phyloP scores from a whole-genome alignment of 257 asterid genomes.

The Solanum habrochaites region DNA sequence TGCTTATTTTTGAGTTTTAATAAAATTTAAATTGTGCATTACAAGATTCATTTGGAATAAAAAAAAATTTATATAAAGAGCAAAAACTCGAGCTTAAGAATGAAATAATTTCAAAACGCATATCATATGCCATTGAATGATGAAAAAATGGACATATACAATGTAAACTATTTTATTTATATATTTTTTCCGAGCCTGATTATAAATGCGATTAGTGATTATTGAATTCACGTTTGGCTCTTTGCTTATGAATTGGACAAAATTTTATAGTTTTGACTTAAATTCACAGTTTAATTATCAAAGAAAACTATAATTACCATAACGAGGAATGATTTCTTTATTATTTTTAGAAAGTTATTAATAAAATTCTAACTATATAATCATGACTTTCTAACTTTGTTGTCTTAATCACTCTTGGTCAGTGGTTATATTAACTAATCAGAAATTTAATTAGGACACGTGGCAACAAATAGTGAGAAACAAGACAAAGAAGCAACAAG shows the following conservation, averaged over 20 bases:
- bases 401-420: background rate
- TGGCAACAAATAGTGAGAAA: background rate
- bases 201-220: background rate
- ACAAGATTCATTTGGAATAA: too few relatives aligned
- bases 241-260: background rate
- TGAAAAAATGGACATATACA: background rate
- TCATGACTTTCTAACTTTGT: background rate
- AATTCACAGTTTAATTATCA: background rate
- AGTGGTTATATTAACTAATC: background rate
- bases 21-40: too few relatives aligned
- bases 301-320: background rate
- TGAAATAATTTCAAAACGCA: too few relatives aligned
- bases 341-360: background rate
- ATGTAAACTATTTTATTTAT: background rate
- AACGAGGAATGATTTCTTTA: background rate
- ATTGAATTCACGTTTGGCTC: background rate
- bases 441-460: background rate
- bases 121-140: background rate
- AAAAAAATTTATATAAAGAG: rapidly evolving
- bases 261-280: background rate
- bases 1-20: too few relatives aligned
- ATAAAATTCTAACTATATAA: background rate
- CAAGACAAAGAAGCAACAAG: constrained; percentile 2
- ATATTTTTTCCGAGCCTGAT: background rate
- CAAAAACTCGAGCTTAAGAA: background rate